Evolutionary conservation across 169 alveolate genomes (phyloP).

Genomic region (Miamiensis avidus): DNA sequence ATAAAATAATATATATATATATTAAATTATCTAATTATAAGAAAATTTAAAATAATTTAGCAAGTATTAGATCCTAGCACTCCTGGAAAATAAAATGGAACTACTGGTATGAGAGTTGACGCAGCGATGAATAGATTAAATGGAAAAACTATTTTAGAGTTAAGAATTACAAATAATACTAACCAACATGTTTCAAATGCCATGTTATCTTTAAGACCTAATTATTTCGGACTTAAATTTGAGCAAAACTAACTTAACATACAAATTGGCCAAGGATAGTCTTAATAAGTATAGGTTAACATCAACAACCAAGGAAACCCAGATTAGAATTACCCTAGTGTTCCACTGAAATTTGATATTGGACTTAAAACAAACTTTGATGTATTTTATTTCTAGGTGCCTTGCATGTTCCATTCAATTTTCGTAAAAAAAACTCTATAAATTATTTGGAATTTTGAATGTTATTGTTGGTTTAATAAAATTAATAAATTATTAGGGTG

Average conservation of each 20-base stretch:
- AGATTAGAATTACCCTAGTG: slow-evolving; percentile 44
- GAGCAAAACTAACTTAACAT: neutral
- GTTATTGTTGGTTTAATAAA: too few relatives aligned
- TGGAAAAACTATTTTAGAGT: neutral
- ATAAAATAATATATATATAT: too few relatives aligned
- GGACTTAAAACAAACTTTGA: slow-evolving; percentile 57
- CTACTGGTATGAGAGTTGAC: neutral
- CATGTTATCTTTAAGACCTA: neutral
- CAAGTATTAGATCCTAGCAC: neutral
- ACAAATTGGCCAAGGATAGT: neutral
- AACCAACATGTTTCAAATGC: neutral
- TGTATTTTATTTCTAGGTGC: slow-evolving; percentile 56
- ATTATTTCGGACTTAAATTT: slow-evolving; percentile 7
- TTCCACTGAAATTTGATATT: slow-evolving; percentile 48
- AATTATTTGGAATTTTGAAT: too few relatives aligned
- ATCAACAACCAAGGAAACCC: neutral
- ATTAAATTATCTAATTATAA: neutral
- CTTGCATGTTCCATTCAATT: slow-evolving; percentile 44
- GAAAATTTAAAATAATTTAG: neutral
- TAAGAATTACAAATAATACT: slow-evolving; percentile 18
- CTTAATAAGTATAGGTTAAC: neutral
- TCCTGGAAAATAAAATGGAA: slow-evolving; percentile 9
- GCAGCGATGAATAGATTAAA: slow-evolving; percentile 7
- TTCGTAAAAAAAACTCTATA: neutral
- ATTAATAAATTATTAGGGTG: neutral